Evolutionary conservation across 352 stramenopile species (phyloP).

Genomic region (Pythium rishiriense): DNA sequence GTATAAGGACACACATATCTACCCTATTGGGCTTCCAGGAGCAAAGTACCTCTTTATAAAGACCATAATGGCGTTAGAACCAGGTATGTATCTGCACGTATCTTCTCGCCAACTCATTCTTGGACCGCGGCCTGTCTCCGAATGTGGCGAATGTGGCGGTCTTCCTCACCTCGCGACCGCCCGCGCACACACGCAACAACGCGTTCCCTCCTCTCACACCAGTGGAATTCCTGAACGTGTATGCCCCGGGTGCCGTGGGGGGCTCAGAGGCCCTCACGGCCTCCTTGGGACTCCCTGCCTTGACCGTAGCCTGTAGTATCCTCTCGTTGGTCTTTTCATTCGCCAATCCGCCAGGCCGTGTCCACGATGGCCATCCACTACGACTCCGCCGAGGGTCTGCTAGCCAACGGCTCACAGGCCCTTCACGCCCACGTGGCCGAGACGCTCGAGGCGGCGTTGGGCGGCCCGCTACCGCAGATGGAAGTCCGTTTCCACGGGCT

Average conservation of each 20-base stretch:
- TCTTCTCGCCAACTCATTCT: neutral
- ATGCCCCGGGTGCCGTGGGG: no score
- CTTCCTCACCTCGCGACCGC: neutral
- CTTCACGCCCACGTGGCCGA: constrained; percentile 24
- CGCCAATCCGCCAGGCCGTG: no score
- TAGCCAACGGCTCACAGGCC: constrained; percentile 23
- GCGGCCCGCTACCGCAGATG: constrained; percentile 26
- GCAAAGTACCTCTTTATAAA: neutral
- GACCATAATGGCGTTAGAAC: neutral
- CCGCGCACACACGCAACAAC: neutral
- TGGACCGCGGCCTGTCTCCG: neutral
- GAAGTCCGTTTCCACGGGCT: constrained; percentile 28
- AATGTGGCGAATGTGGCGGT: no score
- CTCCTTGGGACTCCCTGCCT: no score
- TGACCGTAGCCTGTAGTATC: no score
- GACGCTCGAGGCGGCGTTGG: constrained; percentile 17
- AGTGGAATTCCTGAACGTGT: no score
- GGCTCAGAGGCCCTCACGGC: no score
- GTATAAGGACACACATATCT: neutral
- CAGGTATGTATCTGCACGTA: neutral
- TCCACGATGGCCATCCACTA: constrained; percentile 22
- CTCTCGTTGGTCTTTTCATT: no score
- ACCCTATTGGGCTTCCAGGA: neutral
- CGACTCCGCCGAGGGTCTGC: constrained; percentile 19
- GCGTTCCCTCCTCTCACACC: neutral